Conservation (phyloP, 352 stramenopile genomes). For the Pythium dissimile region DNA sequence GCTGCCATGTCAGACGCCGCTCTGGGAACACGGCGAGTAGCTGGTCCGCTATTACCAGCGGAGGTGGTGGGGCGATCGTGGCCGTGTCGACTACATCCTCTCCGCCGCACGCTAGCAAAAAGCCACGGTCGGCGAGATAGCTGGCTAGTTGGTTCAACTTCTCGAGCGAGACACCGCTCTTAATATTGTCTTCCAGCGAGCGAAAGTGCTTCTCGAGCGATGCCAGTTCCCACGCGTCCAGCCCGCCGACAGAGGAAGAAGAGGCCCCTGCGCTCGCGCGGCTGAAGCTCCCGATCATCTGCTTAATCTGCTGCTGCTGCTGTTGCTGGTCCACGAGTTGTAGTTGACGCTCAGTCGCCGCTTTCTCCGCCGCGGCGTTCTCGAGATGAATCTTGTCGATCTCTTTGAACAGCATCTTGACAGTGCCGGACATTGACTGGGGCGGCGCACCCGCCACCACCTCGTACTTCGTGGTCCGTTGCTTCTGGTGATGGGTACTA, state of each 20-base stretch:
- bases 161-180: constrained; percentile 1
- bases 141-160: neutral
- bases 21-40: neutral
- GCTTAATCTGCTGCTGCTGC: constrained; percentile 16
- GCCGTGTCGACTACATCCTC: neutral
- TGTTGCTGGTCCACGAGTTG: constrained; percentile 38
- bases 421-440: constrained; percentile 57
- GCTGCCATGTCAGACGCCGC: constrained; percentile 5
- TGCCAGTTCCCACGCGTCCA: constrained; percentile 53
- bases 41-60: neutral
- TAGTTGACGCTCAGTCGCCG: constrained; percentile 35
- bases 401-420: constrained; percentile 70
- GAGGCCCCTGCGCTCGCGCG: constrained; percentile 13
- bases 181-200: constrained; percentile 30
- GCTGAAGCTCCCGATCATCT: constrained; percentile 1
- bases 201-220: constrained; percentile 51
- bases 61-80: too few species aligned
- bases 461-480: constrained; percentile 59
- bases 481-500: too few species aligned
- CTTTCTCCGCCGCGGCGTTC: constrained; percentile 31
- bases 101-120: neutral
- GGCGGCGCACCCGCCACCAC: constrained; percentile 29
- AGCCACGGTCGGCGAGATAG: constrained; percentile 18
- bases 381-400: constrained; percentile 46
- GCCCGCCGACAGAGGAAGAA: neutral